These are phyloP conservation scores for Aphelidium insulamus DNA, from an alignment of 371 early-diverging fungal genomes.

Conservation along the genomic window DNA sequence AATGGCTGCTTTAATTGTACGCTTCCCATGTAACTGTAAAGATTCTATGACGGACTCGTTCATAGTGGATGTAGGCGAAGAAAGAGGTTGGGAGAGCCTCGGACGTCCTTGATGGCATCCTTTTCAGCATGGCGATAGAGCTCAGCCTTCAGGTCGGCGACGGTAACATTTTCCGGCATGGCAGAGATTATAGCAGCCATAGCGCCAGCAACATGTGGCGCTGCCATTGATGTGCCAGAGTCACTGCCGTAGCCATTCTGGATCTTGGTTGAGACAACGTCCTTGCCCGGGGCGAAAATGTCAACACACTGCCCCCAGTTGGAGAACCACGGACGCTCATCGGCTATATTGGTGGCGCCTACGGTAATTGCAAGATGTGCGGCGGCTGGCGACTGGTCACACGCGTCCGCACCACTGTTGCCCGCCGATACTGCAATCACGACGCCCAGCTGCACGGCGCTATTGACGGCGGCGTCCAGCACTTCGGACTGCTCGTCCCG, in stretches of 20 bases:
- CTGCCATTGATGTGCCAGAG: constrained; percentile 23
- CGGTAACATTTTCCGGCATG: no score
- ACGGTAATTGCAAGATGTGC: constrained; percentile 14
- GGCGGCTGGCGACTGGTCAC: constrained; percentile 15
- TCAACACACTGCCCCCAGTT: constrained; percentile 12
- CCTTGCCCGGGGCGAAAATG: constrained; percentile 12
- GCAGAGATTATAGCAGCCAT: no score
- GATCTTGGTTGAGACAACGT: constrained; percentile 11
- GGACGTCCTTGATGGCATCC: no score
- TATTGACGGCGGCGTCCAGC: constrained; percentile 4
- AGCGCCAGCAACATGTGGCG: constrained; percentile 23
- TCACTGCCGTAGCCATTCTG: constrained; percentile 5
- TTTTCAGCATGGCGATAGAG: no score
- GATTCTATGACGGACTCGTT: no score
- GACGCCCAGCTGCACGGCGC: constrained; percentile 8
- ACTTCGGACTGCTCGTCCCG: constrained; percentile 64
- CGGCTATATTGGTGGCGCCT: constrained; percentile 5
- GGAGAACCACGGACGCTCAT: constrained; percentile 4
- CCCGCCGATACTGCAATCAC: constrained; percentile 21
- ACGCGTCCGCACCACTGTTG: constrained; percentile 17
- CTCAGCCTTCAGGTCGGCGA: no score
- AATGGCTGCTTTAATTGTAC: no score
- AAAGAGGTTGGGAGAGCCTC: no score
- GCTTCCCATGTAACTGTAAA: no score
- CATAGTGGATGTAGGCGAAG: no score